These are phyloP conservation scores for Rhipidocladum racemiflorum DNA, from an alignment of 176 grass and related monocot species.

Conservation along the genomic window DNA sequence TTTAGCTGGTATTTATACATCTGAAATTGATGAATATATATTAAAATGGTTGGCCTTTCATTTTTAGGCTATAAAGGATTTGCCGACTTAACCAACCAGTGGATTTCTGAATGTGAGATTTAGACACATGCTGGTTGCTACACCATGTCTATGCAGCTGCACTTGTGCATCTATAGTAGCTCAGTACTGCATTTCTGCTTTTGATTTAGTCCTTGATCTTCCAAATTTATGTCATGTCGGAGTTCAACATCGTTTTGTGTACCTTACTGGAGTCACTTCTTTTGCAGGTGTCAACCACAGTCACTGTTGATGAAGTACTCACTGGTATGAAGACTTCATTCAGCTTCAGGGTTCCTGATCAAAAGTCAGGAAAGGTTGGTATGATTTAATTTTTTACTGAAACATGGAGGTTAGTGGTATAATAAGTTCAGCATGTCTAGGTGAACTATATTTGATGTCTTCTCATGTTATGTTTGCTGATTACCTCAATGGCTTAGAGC, in stretches of 20 bases:
- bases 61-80: slow-evolving; percentile 6
- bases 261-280: slow-evolving; percentile 30
- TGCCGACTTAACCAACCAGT: background rate
- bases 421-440: background rate
- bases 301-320: slow-evolving; percentile 70
- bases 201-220: background rate
- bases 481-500: background rate
- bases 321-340: slow-evolving; percentile 71
- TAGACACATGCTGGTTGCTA: background rate
- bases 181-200: background rate
- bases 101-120: background rate
- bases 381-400: background rate
- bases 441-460: background rate
- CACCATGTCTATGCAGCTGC: background rate
- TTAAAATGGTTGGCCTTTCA: background rate
- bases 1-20: background rate
- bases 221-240: background rate
- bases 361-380: slow-evolving; percentile 81
- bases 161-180: background rate
- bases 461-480: background rate
- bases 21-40: background rate
- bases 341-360: slow-evolving; percentile 79
- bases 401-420: background rate
- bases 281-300: slow-evolving; percentile 66
- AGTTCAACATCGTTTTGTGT: background rate